Evolutionary conservation across 257 asterid species (phyloP).

Genomic region (Gardenia jasminoides): DNA sequence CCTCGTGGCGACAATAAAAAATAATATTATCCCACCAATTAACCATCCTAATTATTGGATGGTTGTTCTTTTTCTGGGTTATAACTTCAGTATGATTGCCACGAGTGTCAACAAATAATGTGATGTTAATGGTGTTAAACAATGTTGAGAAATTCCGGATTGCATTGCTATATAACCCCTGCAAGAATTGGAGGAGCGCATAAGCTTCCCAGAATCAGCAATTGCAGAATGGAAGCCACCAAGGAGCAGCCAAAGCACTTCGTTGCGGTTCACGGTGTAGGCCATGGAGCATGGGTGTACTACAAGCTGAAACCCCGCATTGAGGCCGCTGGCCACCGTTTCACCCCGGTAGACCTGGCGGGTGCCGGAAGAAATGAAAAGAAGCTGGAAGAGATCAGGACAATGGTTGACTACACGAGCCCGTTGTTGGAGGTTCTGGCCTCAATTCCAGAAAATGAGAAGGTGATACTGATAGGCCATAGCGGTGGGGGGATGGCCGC

Average conservation of each 20-base stretch:
- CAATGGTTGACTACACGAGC: background rate
- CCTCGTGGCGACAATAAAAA: slow-evolving; percentile 16
- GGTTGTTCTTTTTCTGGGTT: too few species aligned
- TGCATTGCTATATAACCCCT: slow-evolving; percentile 8
- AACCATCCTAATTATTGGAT: background rate
- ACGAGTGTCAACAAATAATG: background rate
- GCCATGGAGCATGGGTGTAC: slow-evolving; percentile 66
- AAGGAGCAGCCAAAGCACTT: slow-evolving; percentile 40
- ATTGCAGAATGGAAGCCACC: slow-evolving; percentile 16
- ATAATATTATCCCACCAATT: too few species aligned
- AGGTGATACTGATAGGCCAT: slow-evolving; percentile 52
- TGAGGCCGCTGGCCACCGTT: slow-evolving; percentile 53
- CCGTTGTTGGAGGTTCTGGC: slow-evolving; percentile 54
- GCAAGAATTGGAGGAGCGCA: background rate
- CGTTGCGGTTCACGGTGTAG: slow-evolving; percentile 63
- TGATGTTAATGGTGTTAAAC: background rate
- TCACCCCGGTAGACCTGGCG: slow-evolving; percentile 48
- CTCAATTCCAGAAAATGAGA: slow-evolving; percentile 43
- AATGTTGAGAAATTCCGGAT: background rate
- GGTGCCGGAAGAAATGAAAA: slow-evolving; percentile 39
- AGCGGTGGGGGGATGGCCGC: slow-evolving; percentile 56
- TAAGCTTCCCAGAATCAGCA: background rate
- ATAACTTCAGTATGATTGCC: background rate
- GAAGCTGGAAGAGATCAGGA: slow-evolving; percentile 19
- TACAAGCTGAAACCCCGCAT: slow-evolving; percentile 66